phyloP scores from a whole-genome alignment of 306 rosid genomes.

The Trichosanthes truncata region DNA sequence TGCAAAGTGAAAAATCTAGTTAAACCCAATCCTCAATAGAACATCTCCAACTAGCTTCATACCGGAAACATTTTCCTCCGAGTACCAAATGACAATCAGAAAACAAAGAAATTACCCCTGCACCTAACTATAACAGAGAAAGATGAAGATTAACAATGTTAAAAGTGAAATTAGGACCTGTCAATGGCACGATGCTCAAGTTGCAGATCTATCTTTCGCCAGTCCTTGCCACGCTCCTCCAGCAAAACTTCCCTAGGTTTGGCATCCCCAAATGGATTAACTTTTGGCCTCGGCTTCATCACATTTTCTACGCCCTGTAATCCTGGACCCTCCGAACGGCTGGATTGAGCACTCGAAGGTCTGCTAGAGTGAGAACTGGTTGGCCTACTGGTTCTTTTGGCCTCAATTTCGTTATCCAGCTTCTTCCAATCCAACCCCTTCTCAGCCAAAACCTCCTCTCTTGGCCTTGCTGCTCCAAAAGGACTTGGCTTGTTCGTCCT shows the following conservation, averaged over 20 bases:
- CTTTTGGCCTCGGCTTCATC: conserved; percentile 54
- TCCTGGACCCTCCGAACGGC: conserved; percentile 65
- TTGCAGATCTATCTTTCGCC: conserved; percentile 87
- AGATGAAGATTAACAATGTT: not conserved
- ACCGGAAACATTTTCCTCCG: not conserved
- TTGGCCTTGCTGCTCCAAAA: conserved; percentile 82
- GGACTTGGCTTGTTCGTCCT: conserved; percentile 66
- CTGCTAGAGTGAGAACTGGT: conserved; percentile 81
- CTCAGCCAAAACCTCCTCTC: conserved; percentile 89
- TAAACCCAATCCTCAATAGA: not conserved
- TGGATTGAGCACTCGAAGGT: conserved; percentile 90
- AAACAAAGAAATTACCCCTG: not conserved
- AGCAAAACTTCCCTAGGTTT: conserved; percentile 91
- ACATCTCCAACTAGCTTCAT: not conserved
- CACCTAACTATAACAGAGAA: not conserved
- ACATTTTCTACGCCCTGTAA: conserved; percentile 43
- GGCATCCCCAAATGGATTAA: conserved; percentile 95
- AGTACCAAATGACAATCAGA: not conserved
- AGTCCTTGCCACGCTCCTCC: conserved; percentile 74
- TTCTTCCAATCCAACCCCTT: conserved; percentile 95
- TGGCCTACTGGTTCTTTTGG: conserved; percentile 76
- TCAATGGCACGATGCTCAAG: conserved; percentile 71
- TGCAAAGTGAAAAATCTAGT: not conserved
- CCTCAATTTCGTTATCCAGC: conserved; percentile 67
- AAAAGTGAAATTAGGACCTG: conserved; percentile 42